These are phyloP conservation scores for Cucurbita pepo DNA, from an alignment of 306 rosid species.

Conservation along the genomic window DNA sequence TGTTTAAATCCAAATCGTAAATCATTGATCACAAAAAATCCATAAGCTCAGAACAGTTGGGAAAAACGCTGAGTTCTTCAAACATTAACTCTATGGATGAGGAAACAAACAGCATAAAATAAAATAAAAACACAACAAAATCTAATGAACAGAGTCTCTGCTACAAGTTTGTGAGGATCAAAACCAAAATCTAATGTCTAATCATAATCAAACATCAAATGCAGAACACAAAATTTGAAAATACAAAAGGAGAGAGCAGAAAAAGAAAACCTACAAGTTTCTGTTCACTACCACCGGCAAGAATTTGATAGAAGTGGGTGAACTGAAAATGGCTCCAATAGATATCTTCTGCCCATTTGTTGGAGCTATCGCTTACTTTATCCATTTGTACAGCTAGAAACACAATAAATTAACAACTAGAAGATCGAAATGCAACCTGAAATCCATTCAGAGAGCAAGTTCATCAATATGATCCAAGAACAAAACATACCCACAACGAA, in stretches of 20 bases:
- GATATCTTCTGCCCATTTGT: conserved; percentile 42
- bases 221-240: background rate
- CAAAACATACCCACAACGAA: background rate
- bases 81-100: background rate
- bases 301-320: conserved; percentile 30
- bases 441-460: background rate
- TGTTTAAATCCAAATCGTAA: background rate
- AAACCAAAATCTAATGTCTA: background rate
- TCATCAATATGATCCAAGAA: background rate
- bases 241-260: background rate
- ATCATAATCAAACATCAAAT: background rate
- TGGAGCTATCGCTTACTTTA: conserved; percentile 6
- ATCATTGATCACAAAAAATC: background rate
- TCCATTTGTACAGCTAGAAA: conserved; percentile 19
- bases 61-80: background rate
- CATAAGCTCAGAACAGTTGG: background rate
- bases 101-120: background rate
- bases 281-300: conserved; percentile 22
- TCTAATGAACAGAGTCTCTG: background rate
- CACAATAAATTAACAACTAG: background rate
- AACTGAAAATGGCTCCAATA: conserved; percentile 51
- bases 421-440: background rate
- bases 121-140: background rate
- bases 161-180: background rate
- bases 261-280: conserved; percentile 27